Percentiles rank a stretch among this genome's conserved stretches.
Evolutionary conservation across 2,329 filamentous ascomycete species (phyloP).

Genomic region (Arthrocladium fulminans): DNA sequence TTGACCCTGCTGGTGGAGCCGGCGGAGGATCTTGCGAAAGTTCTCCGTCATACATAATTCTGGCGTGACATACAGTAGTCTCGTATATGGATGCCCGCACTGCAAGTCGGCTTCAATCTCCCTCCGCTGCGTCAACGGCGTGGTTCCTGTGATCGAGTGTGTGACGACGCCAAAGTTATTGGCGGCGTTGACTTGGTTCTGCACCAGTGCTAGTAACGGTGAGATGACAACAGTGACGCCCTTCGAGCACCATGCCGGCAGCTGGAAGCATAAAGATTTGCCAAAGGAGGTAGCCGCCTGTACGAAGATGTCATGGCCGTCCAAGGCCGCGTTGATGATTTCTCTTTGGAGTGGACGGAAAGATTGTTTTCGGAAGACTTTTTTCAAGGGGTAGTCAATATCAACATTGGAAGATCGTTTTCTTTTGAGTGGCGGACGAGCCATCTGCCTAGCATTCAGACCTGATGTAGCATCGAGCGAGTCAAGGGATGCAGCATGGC

Average conservation of each 20-base stretch:
- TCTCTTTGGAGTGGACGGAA: slow-evolving; percentile 82
- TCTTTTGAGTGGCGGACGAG: slow-evolving; percentile 2
- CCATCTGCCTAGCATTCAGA: no score
- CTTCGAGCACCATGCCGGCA: slow-evolving; percentile 77
- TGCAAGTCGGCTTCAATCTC: slow-evolving; percentile 71
- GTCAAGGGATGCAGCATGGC: no score
- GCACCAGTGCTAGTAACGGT: slow-evolving; percentile 83
- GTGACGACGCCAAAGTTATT: slow-evolving; percentile 66
- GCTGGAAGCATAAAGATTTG: slow-evolving; percentile 86
- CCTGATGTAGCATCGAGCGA: no score
- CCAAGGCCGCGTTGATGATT: slow-evolving; percentile 71
- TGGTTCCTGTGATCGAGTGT: slow-evolving; percentile 79
- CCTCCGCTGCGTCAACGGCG: slow-evolving; percentile 54
- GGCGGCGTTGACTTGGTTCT: slow-evolving; percentile 83
- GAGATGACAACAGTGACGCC: slow-evolving; percentile 89
- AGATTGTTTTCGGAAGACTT: slow-evolving; percentile 63
- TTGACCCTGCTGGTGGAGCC: slow-evolving; percentile 71
- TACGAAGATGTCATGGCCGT: slow-evolving; percentile 82
- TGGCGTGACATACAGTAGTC: slow-evolving; percentile 86
- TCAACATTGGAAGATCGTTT: slow-evolving; percentile 35
- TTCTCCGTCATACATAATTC: slow-evolving; percentile 71
- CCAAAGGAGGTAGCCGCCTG: slow-evolving; percentile 71
- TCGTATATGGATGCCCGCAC: slow-evolving; percentile 73
- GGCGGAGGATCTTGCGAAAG: slow-evolving; percentile 65
- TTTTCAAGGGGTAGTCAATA: slow-evolving; percentile 63